Base-by-base conservation (phyloP, 805 yeast genomes). In the Yarrowia bubula region DNA sequence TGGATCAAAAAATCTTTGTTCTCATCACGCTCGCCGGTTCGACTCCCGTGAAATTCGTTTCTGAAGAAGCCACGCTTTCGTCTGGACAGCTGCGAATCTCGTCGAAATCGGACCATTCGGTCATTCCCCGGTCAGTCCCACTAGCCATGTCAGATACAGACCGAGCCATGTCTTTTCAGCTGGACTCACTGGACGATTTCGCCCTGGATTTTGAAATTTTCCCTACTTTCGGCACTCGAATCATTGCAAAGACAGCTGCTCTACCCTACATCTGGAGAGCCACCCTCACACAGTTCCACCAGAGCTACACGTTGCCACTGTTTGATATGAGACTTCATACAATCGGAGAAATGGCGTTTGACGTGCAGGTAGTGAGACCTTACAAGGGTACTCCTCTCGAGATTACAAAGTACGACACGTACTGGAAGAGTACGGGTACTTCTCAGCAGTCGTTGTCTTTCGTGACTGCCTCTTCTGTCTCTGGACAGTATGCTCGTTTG, bases 211-310 rank as follows among this genome's bases (percentile, higher is more conserved):
- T 92, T 72, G 98, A 95, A 74, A 83, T 95, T 11, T 92, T 88
- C 75, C 98, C 99, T 0, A 89, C 93, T 8, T 95, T 91, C 77
- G 99, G 99, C 28, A 92, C 98, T 0, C 83, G 96, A 68, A 78
- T 93, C 65, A 86, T 93, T 62, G 97, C 97, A 3, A 93, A 92
- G 72, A 83, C 98, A 0, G 86, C 96, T 0, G 90, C 95, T 1
- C 79, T 92, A 63, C 81, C 92, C 0, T 80, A 81, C 64, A 74
- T 82, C 1, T 80, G 87, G 67, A 35, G 46, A 41, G 69, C 42
- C 70, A 70, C 28, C 46, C 69, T 22, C 22, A 43, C 64, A 22
- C 51, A 43, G 42, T 46, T 61, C 57, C 60, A 77, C 32, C 77
- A 77, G 53, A 69, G 77, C 48, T 73, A 72, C 41, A 73, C 75